Base-by-base conservation (phyloP, 2,329 filamentous ascomycete species). In the Pseudocercospora fijiensis region DNA sequence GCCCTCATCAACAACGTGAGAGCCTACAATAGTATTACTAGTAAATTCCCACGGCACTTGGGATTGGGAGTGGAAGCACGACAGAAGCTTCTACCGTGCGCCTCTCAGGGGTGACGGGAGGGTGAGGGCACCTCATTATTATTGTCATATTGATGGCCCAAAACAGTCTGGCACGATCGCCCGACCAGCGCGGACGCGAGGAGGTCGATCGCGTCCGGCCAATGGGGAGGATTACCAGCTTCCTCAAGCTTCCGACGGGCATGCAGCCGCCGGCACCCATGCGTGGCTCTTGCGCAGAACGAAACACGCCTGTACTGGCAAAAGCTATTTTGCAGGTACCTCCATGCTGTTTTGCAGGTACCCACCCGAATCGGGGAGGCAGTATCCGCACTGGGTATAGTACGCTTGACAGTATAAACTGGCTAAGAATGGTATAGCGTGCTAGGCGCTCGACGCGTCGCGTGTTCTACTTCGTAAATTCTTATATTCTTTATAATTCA, bases 1-100 rank as follows among this genome's bases (percentile, higher is more conserved):
- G 20, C 60, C 45, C 30, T 27, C 58, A 22, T 55, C 58, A 37
- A 30, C n/a, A 37, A 55, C 45, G 45, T 49, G 45, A 49, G 22
- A 49, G 22, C 13, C 45, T n/a, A n/a, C n/a, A n/a, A n/a, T n/a
- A n/a, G n/a, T n/a, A n/a, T n/a, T n/a, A n/a, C n/a, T n/a, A n/a
- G n/a, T n/a, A n/a, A n/a, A 49, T 16, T 13, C 13, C n/a, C n/a
- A 10, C 58, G 58, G 28, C 47, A 55, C 26, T 47, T 43, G 45
- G 49, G 57, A 45, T 27, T 60, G 26, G 26, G 13, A 16, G 52
- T 60, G 62, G 58, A 61, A 64, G 62, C 62, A 61, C 62, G 49
- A 49, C 62, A 58, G 62, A 64, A 64, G 49, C 49, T 61, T 61
- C 62, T 51, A 57, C n/a, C n/a, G n/a, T n/a, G n/a, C 62, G 53